Evolutionary conservation across 441 rosid species (phyloP), one percentile per base, ranked within the genome.

Genomic region (Syzygium syzygioides): DNA sequence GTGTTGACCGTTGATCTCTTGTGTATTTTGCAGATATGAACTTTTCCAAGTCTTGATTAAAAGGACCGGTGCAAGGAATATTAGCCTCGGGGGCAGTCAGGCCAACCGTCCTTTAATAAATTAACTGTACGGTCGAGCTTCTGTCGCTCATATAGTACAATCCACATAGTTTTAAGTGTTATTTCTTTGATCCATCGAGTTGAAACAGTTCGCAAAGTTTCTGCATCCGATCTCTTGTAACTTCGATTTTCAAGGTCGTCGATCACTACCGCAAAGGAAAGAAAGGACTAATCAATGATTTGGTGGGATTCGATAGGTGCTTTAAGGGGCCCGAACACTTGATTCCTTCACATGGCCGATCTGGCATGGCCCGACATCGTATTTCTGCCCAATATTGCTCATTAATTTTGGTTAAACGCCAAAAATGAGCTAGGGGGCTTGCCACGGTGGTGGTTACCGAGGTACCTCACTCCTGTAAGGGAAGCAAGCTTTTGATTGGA

Each of bases 81-180:
- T 37, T 71, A 71, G 50, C 28, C 15, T 19, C 3, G 28, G 15
- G 7, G 15, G 50, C 1, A 5, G 1, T 0, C 1, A 20, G 4
- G 14, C 80, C 28, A 71, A 37, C 80, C 1, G 8, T 37, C 9
- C 17, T 1, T 20, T 37, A 11, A 1, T 14, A 0, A 71, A 11
- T 1, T 11, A 37, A 37, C 1, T 1, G 4, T 9, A 19, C 0
- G 3, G 1, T 17, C 7, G 1, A 64, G 6, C 41, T 64, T 64
- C 20, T 30, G 17, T 30, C 0, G 1, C 2, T 64, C 34, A n/a
- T 2, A 64, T 14, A 10, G 15, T n/a, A 1, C 25, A 8, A 66
- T 32, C 25, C 3, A 18, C 41, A 9, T 1, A 9, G 7, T 4
- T 17, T 14, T 66, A 66, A 68, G 79, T 12, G 10, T 0, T 15